Conservation (phyloP, 805 yeast species). For the Lachancea sp. region DNA sequence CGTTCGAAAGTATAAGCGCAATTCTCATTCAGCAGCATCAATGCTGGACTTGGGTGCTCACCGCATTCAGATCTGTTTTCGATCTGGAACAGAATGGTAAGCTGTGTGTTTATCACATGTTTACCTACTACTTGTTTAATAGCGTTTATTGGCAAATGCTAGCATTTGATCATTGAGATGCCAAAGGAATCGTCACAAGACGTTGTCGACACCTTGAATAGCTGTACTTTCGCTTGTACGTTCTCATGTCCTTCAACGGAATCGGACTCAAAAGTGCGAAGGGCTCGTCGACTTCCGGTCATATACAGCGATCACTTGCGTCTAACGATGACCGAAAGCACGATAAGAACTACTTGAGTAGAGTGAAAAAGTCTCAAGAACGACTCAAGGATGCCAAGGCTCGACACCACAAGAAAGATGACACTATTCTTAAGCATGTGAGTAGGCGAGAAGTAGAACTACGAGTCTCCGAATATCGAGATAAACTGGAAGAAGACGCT, state of each 20-base stretch:
- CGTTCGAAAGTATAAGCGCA: too few relatives aligned
- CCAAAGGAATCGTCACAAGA: too few relatives aligned
- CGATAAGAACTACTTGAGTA: constrained; percentile 4
- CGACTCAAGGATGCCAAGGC: neutral
- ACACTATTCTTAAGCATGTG: constrained; percentile 15
- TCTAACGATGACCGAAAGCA: constrained; percentile 10
- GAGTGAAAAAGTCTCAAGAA: constrained; percentile 9
- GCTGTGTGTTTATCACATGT: too few relatives aligned
- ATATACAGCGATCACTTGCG: constrained; percentile 28
- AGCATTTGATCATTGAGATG: too few relatives aligned
- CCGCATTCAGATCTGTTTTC: too few relatives aligned
- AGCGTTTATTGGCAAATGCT: too few relatives aligned
- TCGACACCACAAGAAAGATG: constrained; percentile 4
- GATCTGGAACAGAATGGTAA: too few relatives aligned
- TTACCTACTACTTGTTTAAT: too few relatives aligned
- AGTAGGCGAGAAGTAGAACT: constrained; percentile 24
- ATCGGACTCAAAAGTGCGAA: constrained; percentile 30
- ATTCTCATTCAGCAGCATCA: too few relatives aligned
- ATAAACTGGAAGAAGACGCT: constrained; percentile 21
- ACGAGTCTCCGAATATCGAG: constrained; percentile 25
- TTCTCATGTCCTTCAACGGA: constrained; percentile 27
- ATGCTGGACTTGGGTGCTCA: too few relatives aligned
- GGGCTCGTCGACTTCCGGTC: constrained; percentile 32
- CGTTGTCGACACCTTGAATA: neutral
- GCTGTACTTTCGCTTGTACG: neutral